These are phyloP conservation scores for Acanthamoeba triangularis DNA, from an alignment of 208 protist genomes.

Conservation along the genomic window DNA sequence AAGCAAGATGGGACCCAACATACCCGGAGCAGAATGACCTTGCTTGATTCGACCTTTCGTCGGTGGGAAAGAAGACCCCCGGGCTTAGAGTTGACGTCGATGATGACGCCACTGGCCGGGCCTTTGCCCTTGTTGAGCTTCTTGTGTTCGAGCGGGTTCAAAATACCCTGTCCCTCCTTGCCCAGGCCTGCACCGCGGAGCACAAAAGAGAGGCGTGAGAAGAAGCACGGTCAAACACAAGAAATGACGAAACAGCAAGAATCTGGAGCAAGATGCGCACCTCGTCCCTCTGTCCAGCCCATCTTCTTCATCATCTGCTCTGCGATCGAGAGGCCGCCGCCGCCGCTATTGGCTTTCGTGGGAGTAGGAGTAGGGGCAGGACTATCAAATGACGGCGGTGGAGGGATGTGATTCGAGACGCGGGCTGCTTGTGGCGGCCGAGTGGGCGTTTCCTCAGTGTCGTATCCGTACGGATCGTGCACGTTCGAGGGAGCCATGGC, in stretches of 20 bases:
- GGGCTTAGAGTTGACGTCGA: neutral
- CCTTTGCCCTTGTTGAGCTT: constrained; percentile 43
- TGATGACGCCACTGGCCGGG: neutral
- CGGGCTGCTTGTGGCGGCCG: neutral
- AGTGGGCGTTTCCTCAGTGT: neutral
- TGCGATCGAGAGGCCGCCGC: neutral
- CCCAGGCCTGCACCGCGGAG: constrained; percentile 33
- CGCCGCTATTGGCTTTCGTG: neutral
- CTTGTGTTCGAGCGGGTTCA: constrained; percentile 69
- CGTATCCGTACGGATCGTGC: neutral
- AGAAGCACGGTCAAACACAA: neutral
- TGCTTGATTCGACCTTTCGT: neutral
- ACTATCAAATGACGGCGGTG: neutral
- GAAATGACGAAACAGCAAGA: neutral
- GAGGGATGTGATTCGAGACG: neutral
- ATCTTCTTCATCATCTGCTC: constrained; percentile 77
- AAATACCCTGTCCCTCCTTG: constrained; percentile 62
- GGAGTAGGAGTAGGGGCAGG: neutral
- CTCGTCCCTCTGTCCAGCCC: constrained; percentile 80
- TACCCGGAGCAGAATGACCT: neutral
- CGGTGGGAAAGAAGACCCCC: neutral
- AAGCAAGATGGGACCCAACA: neutral
- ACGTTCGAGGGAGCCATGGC: neutral
- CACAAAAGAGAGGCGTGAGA: neutral
- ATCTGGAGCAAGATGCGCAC: neutral